Evolutionary conservation across 805 yeast genomes (phyloP).

Genomic region (Candida hungchunana): DNA sequence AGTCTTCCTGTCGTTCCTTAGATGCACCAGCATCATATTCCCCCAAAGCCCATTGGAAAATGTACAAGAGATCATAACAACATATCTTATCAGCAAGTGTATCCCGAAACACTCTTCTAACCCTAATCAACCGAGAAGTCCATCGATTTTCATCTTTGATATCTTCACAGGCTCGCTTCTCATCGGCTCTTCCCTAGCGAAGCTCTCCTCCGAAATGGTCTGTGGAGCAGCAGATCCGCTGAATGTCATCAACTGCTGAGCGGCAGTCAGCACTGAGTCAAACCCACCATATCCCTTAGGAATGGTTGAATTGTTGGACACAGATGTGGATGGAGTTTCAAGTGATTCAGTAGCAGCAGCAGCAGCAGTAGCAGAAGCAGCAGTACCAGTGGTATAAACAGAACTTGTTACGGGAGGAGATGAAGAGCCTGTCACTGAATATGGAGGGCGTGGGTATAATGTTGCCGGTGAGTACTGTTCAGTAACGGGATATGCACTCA

Average conservation of each 20-base stretch:
- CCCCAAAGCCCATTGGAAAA: too few species aligned
- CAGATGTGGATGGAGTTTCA: slow-evolving; percentile 1
- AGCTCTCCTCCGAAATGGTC: slow-evolving; percentile 4
- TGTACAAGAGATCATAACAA: too few species aligned
- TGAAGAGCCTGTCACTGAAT: too few species aligned
- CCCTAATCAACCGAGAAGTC: slow-evolving; percentile 17
- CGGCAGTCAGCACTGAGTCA: slow-evolving; percentile 25
- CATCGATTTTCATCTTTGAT: slow-evolving; percentile 21
- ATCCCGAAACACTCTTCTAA: too few species aligned
- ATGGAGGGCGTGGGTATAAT: too few species aligned
- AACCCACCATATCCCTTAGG: slow-evolving; percentile 23
- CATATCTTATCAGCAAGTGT: too few species aligned
- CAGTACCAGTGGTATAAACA: neutral
- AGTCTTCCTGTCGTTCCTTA: too few species aligned
- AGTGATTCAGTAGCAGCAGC: slow-evolving; percentile 1
- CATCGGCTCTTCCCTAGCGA: slow-evolving; percentile 5
- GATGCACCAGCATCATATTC: too few species aligned
- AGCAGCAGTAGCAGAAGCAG: neutral
- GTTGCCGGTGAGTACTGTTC: too few species aligned
- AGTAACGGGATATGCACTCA: too few species aligned
- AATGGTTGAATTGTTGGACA: slow-evolving; percentile 2
- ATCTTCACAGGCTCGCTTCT: neutral
- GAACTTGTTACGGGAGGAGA: too few species aligned
- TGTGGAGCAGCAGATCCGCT: slow-evolving; percentile 10
- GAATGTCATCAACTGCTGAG: slow-evolving; percentile 22